Evolutionary conservation across 345 rosid genomes (phyloP), one percentile per base, ranked within the genome.

Genomic region (Melaleuca alternifolia): DNA sequence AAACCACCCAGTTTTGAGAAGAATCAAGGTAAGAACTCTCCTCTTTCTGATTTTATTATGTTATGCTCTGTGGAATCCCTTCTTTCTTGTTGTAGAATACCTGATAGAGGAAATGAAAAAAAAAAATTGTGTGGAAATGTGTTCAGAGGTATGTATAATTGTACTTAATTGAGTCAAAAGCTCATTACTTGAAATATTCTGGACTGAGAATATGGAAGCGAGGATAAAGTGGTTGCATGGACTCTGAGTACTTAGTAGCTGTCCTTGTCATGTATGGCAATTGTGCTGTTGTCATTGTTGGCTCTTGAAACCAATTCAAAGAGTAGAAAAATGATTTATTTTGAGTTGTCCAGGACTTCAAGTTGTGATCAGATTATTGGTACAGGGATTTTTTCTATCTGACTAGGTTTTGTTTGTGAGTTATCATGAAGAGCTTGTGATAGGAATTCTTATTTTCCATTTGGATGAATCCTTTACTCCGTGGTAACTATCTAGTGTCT

Each of bases 21-120:
- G 37, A 85, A 85, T 62, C 86, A 88, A 90, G 92, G 93, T 91
- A 86, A 83, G 51, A 51, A 59, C 21, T 88, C 59, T 85, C 13
- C 61, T 51, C 71, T n/a, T 57, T 84, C 86, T 85, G 56, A 53
- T 50, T 50, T 41, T 85, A 48, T 21, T 59, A n/a, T 53, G 50
- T 33, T 6, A 48, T 85, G 82, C 37, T 61, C 28, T 85, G 81
- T 51, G 21, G n/a, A 83, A 30, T 51, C 77, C 48, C 86, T 85
- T 37, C 37, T 50, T 77, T 85, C 52, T 85, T 44, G 33, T 85
- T 20, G 13, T 23, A 65, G 33, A 65, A 59, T 65, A 23, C 57
- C 15, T 50, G 46, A 51, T 21, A 50, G 26, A 85, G 15, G 86
- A 50, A 50, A 51, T 50, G 10, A 48, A 37, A 50, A 54, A 37